Conservation (phyloP, 768 basidiomycete species). For the Podaxis rugospora region DNA sequence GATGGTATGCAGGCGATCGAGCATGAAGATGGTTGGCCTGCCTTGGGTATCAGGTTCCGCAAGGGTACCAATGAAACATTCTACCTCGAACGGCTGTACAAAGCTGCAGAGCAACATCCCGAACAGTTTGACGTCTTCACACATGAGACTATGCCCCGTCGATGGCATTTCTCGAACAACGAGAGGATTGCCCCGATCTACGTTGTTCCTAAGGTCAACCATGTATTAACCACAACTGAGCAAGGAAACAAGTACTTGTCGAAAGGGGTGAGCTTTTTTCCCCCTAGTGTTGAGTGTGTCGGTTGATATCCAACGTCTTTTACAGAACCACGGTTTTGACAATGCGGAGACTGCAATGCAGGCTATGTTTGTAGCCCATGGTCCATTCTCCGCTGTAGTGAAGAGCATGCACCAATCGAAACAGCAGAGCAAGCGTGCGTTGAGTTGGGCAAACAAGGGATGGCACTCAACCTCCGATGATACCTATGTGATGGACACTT, state of each 20-base stretch:
- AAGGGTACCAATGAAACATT: constrained; percentile 49
- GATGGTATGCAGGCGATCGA: constrained; percentile 57
- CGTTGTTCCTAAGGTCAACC: constrained; percentile 77
- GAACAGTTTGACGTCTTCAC: constrained; percentile 80
- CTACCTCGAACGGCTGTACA: constrained; percentile 50
- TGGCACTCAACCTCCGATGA: constrained; percentile 69
- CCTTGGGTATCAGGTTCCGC: constrained; percentile 79
- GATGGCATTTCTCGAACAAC: constrained; percentile 71
- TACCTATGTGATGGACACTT: constrained; percentile 75
- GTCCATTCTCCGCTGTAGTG: constrained; percentile 72
- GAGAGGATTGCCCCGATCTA: constrained; percentile 87
- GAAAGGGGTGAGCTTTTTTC: constrained; percentile 61
- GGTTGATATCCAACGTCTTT: background rate
- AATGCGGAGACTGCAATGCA: constrained; percentile 75
- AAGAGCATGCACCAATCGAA: constrained; percentile 49
- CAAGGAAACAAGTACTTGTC: constrained; percentile 59
- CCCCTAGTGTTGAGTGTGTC: background rate
- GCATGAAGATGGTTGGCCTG: constrained; percentile 88
- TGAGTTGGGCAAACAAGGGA: constrained; percentile 31
- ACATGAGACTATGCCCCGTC: constrained; percentile 73
- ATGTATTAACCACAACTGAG: constrained; percentile 64
- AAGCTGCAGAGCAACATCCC: constrained; percentile 45
- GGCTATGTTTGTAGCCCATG: constrained; percentile 89
- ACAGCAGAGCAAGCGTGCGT: constrained; percentile 12
- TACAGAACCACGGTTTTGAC: constrained; percentile 87